These are phyloP conservation scores for Starmerella apicola DNA, from an alignment of 805 yeast genomes.

Conservation along the genomic window DNA sequence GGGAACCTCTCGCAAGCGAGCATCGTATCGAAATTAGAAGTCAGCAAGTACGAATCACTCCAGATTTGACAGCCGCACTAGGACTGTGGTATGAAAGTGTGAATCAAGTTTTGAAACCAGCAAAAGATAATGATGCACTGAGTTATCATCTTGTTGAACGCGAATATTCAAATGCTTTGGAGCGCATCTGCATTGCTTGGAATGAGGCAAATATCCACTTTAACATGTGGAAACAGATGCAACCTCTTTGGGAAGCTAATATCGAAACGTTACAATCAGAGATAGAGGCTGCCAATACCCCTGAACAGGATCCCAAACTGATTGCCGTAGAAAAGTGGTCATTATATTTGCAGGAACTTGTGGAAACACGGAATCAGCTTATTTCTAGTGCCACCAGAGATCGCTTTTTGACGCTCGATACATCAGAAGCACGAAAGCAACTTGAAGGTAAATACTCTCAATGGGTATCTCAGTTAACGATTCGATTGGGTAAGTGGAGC, in stretches of 20 bases:
- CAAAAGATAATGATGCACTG: background rate
- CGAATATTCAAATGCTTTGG: background rate
- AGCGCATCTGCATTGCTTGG: conserved; percentile 2
- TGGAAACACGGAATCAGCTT: too few species aligned
- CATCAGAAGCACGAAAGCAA: conserved; percentile 25
- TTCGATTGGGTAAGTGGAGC: conserved; percentile 30
- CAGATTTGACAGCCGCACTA: background rate
- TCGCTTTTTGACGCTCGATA: conserved; percentile 34
- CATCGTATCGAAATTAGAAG: conserved; percentile 3
- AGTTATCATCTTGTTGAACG: conserved; percentile 18
- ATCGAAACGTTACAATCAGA: too few species aligned
- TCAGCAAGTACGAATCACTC: conserved; percentile 1
- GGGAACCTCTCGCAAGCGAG: background rate
- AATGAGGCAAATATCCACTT: conserved; percentile 26
- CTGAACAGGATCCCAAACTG: too few species aligned
- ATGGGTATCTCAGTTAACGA: conserved; percentile 41
- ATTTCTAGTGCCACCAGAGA: too few species aligned
- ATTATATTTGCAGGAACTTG: too few species aligned
- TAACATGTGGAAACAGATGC: conserved; percentile 42
- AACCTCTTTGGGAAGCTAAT: conserved; percentile 37
- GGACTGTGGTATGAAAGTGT: conserved; percentile 4
- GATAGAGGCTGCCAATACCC: too few species aligned
- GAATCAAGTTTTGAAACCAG: conserved; percentile 1
- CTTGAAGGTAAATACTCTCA: conserved; percentile 42
- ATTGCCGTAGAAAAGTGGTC: too few species aligned